These are phyloP conservation scores for Cylindrodendrum hubeiense DNA, from an alignment of 2,329 filamentous ascomycete species.

Conservation along the genomic window DNA sequence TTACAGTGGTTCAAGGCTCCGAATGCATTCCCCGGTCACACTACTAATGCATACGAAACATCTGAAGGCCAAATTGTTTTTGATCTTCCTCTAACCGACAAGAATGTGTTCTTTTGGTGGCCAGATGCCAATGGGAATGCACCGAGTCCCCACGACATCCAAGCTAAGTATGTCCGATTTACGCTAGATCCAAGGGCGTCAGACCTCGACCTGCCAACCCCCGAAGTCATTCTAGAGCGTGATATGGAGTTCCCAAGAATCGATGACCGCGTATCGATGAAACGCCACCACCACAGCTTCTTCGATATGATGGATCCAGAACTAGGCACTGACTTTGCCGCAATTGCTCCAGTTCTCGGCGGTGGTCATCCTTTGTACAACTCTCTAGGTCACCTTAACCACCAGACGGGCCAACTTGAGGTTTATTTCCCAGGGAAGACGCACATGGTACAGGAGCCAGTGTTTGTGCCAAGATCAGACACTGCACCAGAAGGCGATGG, in stretches of 20 bases:
- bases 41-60: conserved; percentile 21
- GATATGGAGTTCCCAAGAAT: conserved; percentile 18
- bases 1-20: conserved; percentile 19
- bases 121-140: conserved; percentile 3
- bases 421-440: conserved; percentile 9
- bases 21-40: conserved; percentile 18
- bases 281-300: conserved; percentile 5
- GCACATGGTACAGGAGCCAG: conserved; percentile 19
- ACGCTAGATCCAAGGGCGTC: not conserved
- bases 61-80: conserved; percentile 8
- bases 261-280: conserved; percentile 6
- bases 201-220: not conserved
- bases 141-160: conserved; percentile 3
- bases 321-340: conserved; percentile 5
- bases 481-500: conserved; percentile 16
- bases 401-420: conserved; percentile 1
- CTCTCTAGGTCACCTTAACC: conserved; percentile 9
- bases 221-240: not conserved
- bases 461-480: conserved; percentile 16
- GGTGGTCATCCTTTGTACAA: conserved; percentile 14
- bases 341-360: not conserved
- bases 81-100: conserved; percentile 14
- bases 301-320: conserved; percentile 9
- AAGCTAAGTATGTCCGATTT: conserved; percentile 5
- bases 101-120: conserved; percentile 25